Base-by-base conservation (phyloP, 768 basidiomycete genomes). In the Pulveroboletus sp. region DNA sequence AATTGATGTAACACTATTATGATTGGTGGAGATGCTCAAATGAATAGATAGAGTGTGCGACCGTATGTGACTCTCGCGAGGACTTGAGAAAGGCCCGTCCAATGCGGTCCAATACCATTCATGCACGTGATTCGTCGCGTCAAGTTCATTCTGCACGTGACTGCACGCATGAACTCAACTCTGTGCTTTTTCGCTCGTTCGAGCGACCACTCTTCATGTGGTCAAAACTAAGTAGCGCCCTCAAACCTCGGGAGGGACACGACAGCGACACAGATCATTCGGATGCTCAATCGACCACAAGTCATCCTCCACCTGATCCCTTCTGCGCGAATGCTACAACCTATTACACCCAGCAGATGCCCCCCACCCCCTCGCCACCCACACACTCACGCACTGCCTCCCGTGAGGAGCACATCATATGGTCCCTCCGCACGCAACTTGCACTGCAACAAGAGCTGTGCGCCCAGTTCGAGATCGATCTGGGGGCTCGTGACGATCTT, bases 311-410 rank as follows among this genome's bases (percentile, higher is more conserved):
- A 56, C 83, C 85, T 7, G 87, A 89, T 62, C 87, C 87, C 3
- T 89, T 90, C 68, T 78, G 80, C 42, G 80, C 79, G 2, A 73
- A 86, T 54, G 85, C 86, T 17, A 83, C 74, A 28, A 86, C 87
- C 0, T 89, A 88, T 61, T 89, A 87, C 60, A 85, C 85, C 0
- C 84, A 86, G 1, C 85, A 85, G 51, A 80, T 81, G 24, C 85
- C 87, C 0, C 73, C 76, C 0, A 84, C 86, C 0, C 85, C 87
- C 17, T 79, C 82, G 0, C 70, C 71, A 32, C 71, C 71, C 2
- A 59, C 59, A 4, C 85, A 85, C 55, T 69, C 69, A 6, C 77
- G 85, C 37, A 82, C 76, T 52, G 76, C 81, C 0, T 88, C 86
- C 4, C 82, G 81, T 51, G 86, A 86, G 53, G 85, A 88, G 51